phyloP scores from a whole-genome alignment of 176 grass and related monocot genomes.

The Hordeum marinum region DNA sequence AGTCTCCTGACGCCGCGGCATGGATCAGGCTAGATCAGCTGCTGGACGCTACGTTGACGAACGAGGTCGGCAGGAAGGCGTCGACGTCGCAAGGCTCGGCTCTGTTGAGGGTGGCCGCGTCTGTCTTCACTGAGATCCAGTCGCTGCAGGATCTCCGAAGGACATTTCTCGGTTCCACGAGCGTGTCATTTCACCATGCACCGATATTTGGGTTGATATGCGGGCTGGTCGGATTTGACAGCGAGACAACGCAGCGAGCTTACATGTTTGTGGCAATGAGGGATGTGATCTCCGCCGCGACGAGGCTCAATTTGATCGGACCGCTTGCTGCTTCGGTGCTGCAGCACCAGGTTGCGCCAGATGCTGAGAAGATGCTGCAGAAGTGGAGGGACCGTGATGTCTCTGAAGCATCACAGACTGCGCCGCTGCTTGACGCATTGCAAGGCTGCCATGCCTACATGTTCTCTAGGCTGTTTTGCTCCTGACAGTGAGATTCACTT shows the following conservation, averaged over 20 bases:
- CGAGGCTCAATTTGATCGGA: constrained; percentile 78
- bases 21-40: constrained; percentile 64
- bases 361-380: constrained; percentile 59
- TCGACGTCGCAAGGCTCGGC: constrained; percentile 69
- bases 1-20: constrained; percentile 32
- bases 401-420: constrained; percentile 56
- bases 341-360: constrained; percentile 60
- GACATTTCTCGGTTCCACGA: constrained; percentile 44
- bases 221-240: constrained; percentile 57
- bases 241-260: constrained; percentile 42
- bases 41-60: constrained; percentile 76
- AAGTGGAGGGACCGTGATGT: constrained; percentile 70
- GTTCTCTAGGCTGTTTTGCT: constrained; percentile 86
- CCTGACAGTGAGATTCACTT: constrained; percentile 37
- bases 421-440: constrained; percentile 57
- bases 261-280: constrained; percentile 83
- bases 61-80: constrained; percentile 74
- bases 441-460: constrained; percentile 83
- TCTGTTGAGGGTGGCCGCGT: constrained; percentile 57
- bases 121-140: constrained; percentile 61
- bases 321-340: constrained; percentile 76
- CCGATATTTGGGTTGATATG: constrained; percentile 73
- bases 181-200: constrained; percentile 60
- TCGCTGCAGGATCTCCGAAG: constrained; percentile 46
- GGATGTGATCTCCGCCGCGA: constrained; percentile 79